Conservation (phyloP, 1,139 yeast species). For the Taphrina populina region DNA sequence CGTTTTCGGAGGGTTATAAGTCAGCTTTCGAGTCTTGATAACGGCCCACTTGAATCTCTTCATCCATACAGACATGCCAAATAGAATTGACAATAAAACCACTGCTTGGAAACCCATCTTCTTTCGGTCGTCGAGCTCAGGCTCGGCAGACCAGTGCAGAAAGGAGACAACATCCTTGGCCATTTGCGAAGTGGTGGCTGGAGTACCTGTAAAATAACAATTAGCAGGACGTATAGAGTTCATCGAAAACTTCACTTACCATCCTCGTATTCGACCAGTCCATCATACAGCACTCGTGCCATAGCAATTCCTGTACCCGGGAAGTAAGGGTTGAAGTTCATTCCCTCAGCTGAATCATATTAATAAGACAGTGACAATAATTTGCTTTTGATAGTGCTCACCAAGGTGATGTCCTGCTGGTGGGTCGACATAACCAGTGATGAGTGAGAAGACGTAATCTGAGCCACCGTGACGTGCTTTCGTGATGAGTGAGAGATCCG, state of each 20-base stretch:
- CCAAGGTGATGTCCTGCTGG: conserved; percentile 97
- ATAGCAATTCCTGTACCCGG: conserved; percentile 99
- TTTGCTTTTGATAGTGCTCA: conserved; percentile 57
- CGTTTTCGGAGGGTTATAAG: conserved; percentile 52
- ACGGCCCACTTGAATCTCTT: conserved; percentile 99
- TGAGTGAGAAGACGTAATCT: conserved; percentile 89
- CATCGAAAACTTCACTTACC: conserved; percentile 49
- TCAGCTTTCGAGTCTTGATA: conserved; percentile 90
- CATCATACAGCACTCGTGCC: conserved; percentile 98
- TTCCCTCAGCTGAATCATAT: conserved; percentile 36
- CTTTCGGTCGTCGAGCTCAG: conserved; percentile 98
- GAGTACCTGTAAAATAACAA: conserved; percentile 53
- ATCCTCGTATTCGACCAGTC: conserved; percentile 95
- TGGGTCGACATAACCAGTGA: conserved; percentile 98
- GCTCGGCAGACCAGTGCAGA: conserved; percentile 98
- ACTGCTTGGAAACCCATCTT: conserved; percentile 93
- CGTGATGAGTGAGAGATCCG: conserved; percentile 93
- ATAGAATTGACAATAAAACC: conserved; percentile 72
- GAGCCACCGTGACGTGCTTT: conserved; percentile 99
- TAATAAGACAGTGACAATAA: neutral
- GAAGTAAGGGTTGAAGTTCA: conserved; percentile 99
- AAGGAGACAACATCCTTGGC: conserved; percentile 96
- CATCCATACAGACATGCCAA: conserved; percentile 82
- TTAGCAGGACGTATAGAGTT: neutral
- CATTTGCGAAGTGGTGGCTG: conserved; percentile 98